These are phyloP conservation scores for Mycena rosella DNA, from an alignment of 768 basidiomycete genomes.

Conservation along the genomic window DNA sequence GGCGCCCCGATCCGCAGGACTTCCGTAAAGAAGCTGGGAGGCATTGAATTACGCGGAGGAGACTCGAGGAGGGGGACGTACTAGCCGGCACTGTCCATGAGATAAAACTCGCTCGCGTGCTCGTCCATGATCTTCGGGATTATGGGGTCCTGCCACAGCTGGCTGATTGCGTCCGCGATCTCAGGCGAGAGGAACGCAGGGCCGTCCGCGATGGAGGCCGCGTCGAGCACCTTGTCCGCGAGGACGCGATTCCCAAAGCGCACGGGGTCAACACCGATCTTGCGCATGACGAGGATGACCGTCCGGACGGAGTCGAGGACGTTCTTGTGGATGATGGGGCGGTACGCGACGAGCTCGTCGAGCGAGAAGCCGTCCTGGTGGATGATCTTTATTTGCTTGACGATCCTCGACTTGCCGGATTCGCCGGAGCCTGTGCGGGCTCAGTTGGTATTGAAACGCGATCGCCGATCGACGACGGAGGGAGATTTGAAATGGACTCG, in stretches of 20 bases:
- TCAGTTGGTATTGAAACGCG: conserved; percentile 8
- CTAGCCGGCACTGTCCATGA: conserved; percentile 97
- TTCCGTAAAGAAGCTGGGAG: conserved; percentile 83
- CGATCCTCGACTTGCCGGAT: conserved; percentile 97
- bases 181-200: conserved; percentile 67
- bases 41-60: background rate
- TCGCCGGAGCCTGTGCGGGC: conserved; percentile 84
- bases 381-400: conserved; percentile 99
- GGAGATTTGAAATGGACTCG: background rate
- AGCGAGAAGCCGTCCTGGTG: conserved; percentile 91
- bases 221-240: conserved; percentile 74
- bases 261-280: conserved; percentile 78
- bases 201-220: conserved; percentile 57
- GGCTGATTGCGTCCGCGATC: conserved; percentile 75
- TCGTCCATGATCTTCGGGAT: conserved; percentile 65
- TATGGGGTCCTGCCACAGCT: conserved; percentile 79
- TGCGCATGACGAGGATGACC: conserved; percentile 87
- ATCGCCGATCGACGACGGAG: conserved; percentile 27
- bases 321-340: conserved; percentile 86
- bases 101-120: conserved; percentile 83
- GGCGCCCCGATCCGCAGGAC: conserved; percentile 85
- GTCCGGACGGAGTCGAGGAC: conserved; percentile 91
- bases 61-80: conserved; percentile 43
- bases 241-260: conserved; percentile 47
- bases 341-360: conserved; percentile 82